Evolutionary conservation across 225 moss, liverwort and hornwort genomes (phyloP).

Genomic region (Takakia lepidozioides): DNA sequence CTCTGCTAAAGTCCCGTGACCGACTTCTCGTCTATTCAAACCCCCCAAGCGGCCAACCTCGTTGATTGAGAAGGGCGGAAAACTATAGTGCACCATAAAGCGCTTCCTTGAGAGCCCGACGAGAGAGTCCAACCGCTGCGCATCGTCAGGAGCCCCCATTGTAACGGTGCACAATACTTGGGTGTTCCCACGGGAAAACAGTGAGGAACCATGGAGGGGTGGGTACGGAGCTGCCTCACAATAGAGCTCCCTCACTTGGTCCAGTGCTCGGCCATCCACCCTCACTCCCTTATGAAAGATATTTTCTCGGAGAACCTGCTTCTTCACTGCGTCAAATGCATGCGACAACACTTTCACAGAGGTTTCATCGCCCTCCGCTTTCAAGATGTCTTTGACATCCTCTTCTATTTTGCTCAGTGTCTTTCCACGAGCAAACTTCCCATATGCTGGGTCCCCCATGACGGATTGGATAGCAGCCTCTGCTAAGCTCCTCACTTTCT

Average conservation of each 20-base stretch:
- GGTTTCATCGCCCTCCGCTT: constrained; percentile 55
- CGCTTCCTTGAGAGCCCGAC: constrained; percentile 76
- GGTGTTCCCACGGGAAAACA: constrained; percentile 90
- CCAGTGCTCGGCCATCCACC: constrained; percentile 68
- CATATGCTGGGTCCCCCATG: constrained; percentile 71
- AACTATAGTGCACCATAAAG: constrained; percentile 95
- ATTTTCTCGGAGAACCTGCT: constrained; percentile 69
- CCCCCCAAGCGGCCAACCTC: constrained; percentile 87
- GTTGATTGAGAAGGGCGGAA: constrained; percentile 94
- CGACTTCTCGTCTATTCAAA: constrained; percentile 84
- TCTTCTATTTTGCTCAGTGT: constrained; percentile 62
- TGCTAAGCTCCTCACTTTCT: constrained; percentile 57
- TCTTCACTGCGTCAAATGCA: constrained; percentile 83
- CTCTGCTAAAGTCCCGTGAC: constrained; percentile 91
- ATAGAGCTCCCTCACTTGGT: constrained; percentile 64
- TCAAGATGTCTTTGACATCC: constrained; percentile 38
- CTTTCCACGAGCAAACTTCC: constrained; percentile 92
- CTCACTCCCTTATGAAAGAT: constrained; percentile 53
- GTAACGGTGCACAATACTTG: constrained; percentile 96
- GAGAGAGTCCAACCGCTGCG: constrained; percentile 79
- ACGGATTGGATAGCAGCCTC: constrained; percentile 57
- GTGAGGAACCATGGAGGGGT: constrained; percentile 80
- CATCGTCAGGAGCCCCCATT: constrained; percentile 92
- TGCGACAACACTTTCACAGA: constrained; percentile 30
- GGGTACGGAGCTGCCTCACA: constrained; percentile 80